Evolutionary conservation across 2,329 filamentous ascomycete species (phyloP), one percentile per base, ranked within the genome.

Genomic region (Curvularia sp.): DNA sequence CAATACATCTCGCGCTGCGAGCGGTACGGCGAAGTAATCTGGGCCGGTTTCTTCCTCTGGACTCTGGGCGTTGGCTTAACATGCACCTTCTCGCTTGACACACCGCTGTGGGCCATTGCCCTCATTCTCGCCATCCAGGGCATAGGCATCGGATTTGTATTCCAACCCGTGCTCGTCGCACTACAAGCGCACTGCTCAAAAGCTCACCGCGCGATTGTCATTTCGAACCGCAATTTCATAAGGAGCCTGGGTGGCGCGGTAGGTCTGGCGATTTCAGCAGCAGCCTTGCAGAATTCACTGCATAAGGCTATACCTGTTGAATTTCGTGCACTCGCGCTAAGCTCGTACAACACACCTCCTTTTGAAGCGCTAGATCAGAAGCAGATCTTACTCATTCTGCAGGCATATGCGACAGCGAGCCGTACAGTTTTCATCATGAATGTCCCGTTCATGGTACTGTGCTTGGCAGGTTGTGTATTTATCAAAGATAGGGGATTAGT

Each of bases 141-240:
- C 15, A 28, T 61, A 6, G 68, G 66, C 15, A 76, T 86, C 0
- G 87, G 87, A 1, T 80, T 78, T 57, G 77, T 79, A 5, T 83
- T 84, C 60, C 82, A 84, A 57, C 82, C 82, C 8, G 34, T 51
- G n/a, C 53, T 59, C 19, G 34, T 49, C 18, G 57, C 57, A 80
- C 71, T 85, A 13, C 85, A 87, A 68, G 84, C 85, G 0, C 69
- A 73, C 36, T 66, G 64, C 21, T 77, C 80, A 1, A 86, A 85
- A 67, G 74, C 81, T 0, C 82, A 88, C 42, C 80, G 87, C 19
- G 87, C 87, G 0, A 83, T 89, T 1, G 82, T 87, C 19, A 88
- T 87, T 34, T 85, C 84, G 2, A 83, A 84, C 50, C 80, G 87
- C 1, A 89, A 89, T 64, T 89, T 89, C 68, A 80, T 88, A 59